phyloP scores from a whole-genome alignment of 2,329 filamentous ascomycete genomes.

The Paramyrothecium roridum region DNA sequence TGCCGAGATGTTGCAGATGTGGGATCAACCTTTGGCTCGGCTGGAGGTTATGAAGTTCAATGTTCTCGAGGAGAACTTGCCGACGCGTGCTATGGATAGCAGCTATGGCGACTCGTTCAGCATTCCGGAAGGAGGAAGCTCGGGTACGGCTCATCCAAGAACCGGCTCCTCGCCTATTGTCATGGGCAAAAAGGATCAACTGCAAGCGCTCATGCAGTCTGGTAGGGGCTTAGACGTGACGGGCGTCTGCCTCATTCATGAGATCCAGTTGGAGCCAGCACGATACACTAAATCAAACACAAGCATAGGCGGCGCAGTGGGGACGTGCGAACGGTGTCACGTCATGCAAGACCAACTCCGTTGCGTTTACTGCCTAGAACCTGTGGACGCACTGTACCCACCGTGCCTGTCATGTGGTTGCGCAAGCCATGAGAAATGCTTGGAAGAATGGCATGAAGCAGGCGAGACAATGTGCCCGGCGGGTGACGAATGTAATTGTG shows the following conservation, averaged over 20 bases:
- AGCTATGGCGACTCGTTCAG: conserved; percentile 33
- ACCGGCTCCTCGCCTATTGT: conserved; percentile 47
- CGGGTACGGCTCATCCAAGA: conserved; percentile 29
- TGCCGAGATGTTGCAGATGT: conserved; percentile 66
- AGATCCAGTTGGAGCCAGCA: conserved; percentile 58
- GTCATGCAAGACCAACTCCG: conserved; percentile 53
- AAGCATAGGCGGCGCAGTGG: conserved; percentile 42
- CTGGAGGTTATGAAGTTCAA: conserved; percentile 71
- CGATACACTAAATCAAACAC: conserved; percentile 40
- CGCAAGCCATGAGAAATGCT: conserved; percentile 56
- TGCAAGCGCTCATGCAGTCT: conserved; percentile 46
- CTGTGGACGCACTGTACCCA: conserved; percentile 56
- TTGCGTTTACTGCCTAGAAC: conserved; percentile 62
- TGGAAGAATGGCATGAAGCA: conserved; percentile 55
- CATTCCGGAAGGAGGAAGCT: conserved; percentile 34
- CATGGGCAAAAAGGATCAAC: conserved; percentile 54
- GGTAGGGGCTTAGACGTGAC: conserved; percentile 60
- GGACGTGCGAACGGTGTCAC: conserved; percentile 50
- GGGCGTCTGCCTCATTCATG: conserved; percentile 60
- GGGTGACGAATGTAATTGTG: conserved; percentile 63
- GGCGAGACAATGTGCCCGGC: conserved; percentile 58
- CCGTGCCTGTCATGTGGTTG: conserved; percentile 63
- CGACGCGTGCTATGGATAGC: conserved; percentile 20
- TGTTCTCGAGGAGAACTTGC: conserved; percentile 48
- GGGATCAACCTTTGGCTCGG: conserved; percentile 59